phyloP scores from a whole-genome alignment of 192 early-diverging fungal genomes.

The Backusella sp. region DNA sequence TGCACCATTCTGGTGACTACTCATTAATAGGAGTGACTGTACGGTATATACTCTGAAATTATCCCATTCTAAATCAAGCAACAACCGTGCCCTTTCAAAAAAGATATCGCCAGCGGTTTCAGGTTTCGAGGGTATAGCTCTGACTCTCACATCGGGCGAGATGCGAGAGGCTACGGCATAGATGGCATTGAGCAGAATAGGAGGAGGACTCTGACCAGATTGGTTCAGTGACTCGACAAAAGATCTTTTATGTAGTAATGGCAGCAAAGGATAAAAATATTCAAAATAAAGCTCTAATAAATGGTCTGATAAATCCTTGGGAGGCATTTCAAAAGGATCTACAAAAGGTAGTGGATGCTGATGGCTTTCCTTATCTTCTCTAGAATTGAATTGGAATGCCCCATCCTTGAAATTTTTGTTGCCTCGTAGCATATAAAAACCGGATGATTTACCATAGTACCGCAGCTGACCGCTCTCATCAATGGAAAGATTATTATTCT shows the following conservation, averaged over 20 bases:
- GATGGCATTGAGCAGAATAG: constrained; percentile 50
- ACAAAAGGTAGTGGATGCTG: constrained; percentile 1
- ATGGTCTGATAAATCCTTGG: constrained; percentile 54
- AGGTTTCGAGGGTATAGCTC: constrained; percentile 42
- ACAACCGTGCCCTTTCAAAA: constrained; percentile 43
- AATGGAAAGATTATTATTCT: constrained; percentile 51
- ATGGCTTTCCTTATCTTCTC: neutral
- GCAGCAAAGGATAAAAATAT: constrained; percentile 66
- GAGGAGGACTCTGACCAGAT: constrained; percentile 22
- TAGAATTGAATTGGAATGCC: constrained; percentile 29
- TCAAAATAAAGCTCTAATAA: constrained; percentile 65
- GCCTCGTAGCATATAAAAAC: constrained; percentile 66
- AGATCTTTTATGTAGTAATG: constrained; percentile 62
- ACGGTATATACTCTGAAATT: constrained; percentile 33
- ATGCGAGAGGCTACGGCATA: constrained; percentile 46
- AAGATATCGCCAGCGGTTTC: constrained; percentile 58
- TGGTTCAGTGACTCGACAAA: constrained; percentile 42
- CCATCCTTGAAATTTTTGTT: constrained; percentile 50
- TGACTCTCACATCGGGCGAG: constrained; percentile 42
- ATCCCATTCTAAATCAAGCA: constrained; percentile 34
- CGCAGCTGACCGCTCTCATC: constrained; percentile 70
- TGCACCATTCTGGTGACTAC: constrained; percentile 36
- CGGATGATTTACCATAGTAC: constrained; percentile 76
- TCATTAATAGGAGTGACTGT: constrained; percentile 34
- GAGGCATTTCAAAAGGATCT: constrained; percentile 57